Percentiles rank a stretch among this genome's conserved stretches.
Evolutionary conservation across 2,329 filamentous ascomycete genomes (phyloP).

Genomic region (Myriosclerotinia duriaeana): DNA sequence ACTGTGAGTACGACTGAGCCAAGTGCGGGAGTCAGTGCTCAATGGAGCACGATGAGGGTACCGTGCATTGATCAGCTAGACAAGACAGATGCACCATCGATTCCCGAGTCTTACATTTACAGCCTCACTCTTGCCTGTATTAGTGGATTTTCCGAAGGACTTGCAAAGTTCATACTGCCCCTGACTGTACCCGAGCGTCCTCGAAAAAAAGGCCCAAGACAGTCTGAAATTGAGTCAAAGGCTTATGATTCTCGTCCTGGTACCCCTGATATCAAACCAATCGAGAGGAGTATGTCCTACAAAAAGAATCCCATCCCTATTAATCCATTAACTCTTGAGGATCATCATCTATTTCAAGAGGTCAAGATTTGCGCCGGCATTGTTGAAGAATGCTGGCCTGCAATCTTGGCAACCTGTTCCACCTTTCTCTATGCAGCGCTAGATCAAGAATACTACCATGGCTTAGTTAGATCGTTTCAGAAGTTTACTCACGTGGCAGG

Average conservation of each 20-base stretch:
- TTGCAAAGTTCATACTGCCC: constrained; percentile 91
- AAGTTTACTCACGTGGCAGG: constrained; percentile 94
- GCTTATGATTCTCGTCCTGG: constrained; percentile 30
- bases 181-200: constrained; percentile 77
- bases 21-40: constrained; percentile 75
- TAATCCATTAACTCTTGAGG: constrained; percentile 76
- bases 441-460: constrained; percentile 91
- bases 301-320: constrained; percentile 75
- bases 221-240: constrained; percentile 32
- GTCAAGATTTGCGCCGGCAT: constrained; percentile 77
- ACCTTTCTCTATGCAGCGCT: constrained; percentile 91
- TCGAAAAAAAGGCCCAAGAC: constrained; percentile 47
- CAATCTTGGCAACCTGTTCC: constrained; percentile 89
- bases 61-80: constrained; percentile 93
- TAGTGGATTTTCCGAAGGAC: constrained; percentile 82
- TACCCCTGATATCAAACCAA: constrained; percentile 33
- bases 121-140: constrained; percentile 85
- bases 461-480: constrained; percentile 87
- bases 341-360: constrained; percentile 68
- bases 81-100: constrained; percentile 76
- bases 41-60: constrained; percentile 86
- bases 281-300: constrained; percentile 65
- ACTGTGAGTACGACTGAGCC: constrained; percentile 65
- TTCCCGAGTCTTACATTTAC: constrained; percentile 94
- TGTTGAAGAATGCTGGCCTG: constrained; percentile 92